Evolutionary conservation across 1,139 yeast species (phyloP).

Genomic region (Pichia sp.): DNA sequence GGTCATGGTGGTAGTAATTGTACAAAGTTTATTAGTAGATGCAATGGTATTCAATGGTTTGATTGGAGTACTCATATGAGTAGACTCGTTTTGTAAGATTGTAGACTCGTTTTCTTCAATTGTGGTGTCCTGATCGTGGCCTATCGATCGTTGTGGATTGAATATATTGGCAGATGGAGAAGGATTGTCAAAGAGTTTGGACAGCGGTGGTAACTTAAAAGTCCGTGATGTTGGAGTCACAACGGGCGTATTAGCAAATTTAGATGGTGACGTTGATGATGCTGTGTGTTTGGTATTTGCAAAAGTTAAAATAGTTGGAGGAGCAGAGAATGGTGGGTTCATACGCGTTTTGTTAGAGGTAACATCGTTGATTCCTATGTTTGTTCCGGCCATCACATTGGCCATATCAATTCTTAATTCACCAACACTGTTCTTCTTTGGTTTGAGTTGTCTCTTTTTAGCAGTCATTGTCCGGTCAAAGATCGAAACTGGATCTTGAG

Average conservation of each 20-base stretch:
- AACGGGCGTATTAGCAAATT: no score
- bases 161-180: background rate
- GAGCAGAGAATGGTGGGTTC: background rate
- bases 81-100: conserved; percentile 10
- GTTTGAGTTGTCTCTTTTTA: background rate
- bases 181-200: conserved; percentile 8
- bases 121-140: conserved; percentile 3
- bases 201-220: conserved; percentile 22
- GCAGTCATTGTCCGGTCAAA: no score
- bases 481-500: no score
- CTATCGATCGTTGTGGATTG: background rate
- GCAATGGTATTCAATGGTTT: conserved; percentile 1
- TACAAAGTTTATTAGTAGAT: no score
- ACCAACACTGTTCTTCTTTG: background rate
- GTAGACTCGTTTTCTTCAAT: conserved; percentile 8
- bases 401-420: background rate
- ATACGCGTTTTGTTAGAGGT: no score
- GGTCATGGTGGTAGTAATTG: no score
- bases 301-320: background rate
- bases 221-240: no score
- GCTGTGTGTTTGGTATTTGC: background rate
- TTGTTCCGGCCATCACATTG: no score
- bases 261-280: background rate
- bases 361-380: no score
- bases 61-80: conserved; percentile 6